Evolutionary conservation across 2,329 filamentous ascomycete genomes (phyloP), one percentile per base, ranked within the genome.

Genomic region (Diplodia mutila): DNA sequence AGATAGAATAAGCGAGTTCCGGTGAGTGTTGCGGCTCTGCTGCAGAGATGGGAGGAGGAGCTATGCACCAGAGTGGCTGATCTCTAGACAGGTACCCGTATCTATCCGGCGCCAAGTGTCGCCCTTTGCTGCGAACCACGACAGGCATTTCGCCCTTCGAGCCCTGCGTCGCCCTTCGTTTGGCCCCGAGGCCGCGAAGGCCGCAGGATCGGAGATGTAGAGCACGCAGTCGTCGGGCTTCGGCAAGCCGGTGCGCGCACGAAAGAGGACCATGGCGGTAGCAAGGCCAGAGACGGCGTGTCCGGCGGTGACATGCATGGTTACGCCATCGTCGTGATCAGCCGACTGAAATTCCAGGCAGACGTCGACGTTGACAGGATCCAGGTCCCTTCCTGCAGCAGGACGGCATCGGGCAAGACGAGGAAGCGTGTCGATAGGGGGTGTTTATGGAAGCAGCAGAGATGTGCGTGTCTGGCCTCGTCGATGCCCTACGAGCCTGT

Each of bases 21-120:
- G 59, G 59, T 63, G 25, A 63, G 27, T 12, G 23, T 9, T 63
- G 59, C 34, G 59, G 59, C 59, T 63, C 59, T 63, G 59, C 57
- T n/a, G 42, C 16, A 18, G n/a, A n/a, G n/a, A n/a, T n/a, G n/a
- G n/a, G n/a, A n/a, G n/a, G n/a, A n/a, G n/a, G n/a, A n/a, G 29
- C 29, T 8, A 46, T 46, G 42, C 9, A 21, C n/a, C 18, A 18
- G 42, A n/a, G 52, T n/a, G 1, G 27, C 18, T 14, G 27, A 32
- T 32, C 52, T 52, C 49, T 16, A 18, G 18, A 32, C 27, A 54
- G 51, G 16, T 32, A 32, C n/a, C 52, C 52, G 53, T 25, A 7
- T 14, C 32, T 46, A 21, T n/a, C 18, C 42, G 42, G 42, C 8
- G 18, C 42, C 42, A 21, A 9, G 42, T 46, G 18, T 57, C 53